Evolutionary conservation across 2,329 filamentous ascomycete genomes (phyloP).

Genomic region (Botryotinia convoluta): DNA sequence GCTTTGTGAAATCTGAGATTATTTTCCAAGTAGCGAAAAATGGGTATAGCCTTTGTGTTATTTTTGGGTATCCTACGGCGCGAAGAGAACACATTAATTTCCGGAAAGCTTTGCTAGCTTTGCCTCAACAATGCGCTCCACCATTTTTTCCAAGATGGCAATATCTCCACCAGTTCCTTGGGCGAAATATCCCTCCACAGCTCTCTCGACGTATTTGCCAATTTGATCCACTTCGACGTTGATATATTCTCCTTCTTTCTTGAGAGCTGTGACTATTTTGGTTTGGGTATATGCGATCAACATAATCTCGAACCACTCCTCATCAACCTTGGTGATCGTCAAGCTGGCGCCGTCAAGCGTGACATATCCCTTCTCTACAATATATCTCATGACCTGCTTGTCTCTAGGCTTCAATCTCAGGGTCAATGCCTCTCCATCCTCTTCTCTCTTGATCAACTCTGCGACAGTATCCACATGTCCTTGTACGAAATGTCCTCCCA

Average conservation of each 20-base stretch:
- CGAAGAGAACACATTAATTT: neutral
- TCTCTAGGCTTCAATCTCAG: constrained; percentile 77
- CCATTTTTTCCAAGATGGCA: constrained; percentile 67
- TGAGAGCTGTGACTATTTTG: constrained; percentile 60
- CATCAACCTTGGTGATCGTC: constrained; percentile 82
- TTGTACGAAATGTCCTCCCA: constrained; percentile 98
- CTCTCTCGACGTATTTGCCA: constrained; percentile 87
- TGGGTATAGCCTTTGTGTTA: neutral
- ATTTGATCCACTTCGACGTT: constrained; percentile 46
- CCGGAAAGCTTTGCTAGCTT: constrained; percentile 44
- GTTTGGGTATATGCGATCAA: constrained; percentile 95
- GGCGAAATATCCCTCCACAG: constrained; percentile 77
- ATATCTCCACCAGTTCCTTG: constrained; percentile 50
- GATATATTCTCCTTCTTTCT: constrained; percentile 39
- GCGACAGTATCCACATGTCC: constrained; percentile 94
- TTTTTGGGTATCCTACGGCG: neutral
- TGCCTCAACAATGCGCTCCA: constrained; percentile 72
- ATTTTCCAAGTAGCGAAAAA: neutral
- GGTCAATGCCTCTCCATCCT: constrained; percentile 87
- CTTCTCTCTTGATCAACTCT: constrained; percentile 65
- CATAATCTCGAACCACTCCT: constrained; percentile 94
- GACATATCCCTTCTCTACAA: constrained; percentile 95
- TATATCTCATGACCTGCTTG: constrained; percentile 70
- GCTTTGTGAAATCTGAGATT: neutral
- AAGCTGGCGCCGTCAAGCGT: constrained; percentile 92